Evolutionary conservation across 2,329 filamentous ascomycete species (phyloP).

Genomic region (Talaromyces rugulosus): DNA sequence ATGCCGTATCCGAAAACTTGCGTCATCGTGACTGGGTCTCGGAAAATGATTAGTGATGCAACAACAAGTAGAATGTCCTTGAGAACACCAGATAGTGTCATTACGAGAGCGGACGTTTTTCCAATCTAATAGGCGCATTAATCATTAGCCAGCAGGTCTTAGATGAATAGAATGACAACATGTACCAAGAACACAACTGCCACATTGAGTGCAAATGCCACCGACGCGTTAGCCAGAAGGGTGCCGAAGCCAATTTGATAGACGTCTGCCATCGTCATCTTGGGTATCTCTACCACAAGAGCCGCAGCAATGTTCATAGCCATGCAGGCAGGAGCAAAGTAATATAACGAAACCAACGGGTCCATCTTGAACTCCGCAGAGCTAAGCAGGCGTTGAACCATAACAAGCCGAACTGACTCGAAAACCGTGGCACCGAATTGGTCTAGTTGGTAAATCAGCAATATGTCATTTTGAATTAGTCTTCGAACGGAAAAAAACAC

Average conservation of each 20-base stretch:
- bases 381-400: slow-evolving; percentile 79
- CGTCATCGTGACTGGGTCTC: slow-evolving; percentile 63
- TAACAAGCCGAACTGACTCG: slow-evolving; percentile 75
- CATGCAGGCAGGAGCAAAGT: slow-evolving; percentile 81
- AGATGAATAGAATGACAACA: slow-evolving; percentile 16
- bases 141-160: slow-evolving; percentile 5
- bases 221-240: slow-evolving; percentile 65
- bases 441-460: slow-evolving; percentile 13
- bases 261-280: slow-evolving; percentile 63
- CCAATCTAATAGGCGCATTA: slow-evolving; percentile 60
- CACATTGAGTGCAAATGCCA: slow-evolving; percentile 77
- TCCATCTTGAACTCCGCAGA: slow-evolving; percentile 82
- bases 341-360: slow-evolving; percentile 81
- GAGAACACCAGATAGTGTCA: slow-evolving; percentile 79
- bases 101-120: slow-evolving; percentile 79
- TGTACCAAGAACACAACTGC: slow-evolving; percentile 81
- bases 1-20: slow-evolving; percentile 76
- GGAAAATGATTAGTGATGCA: slow-evolving; percentile 72
- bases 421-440: slow-evolving; percentile 74
- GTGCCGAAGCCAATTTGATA: slow-evolving; percentile 61
- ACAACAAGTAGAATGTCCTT: slow-evolving; percentile 81
- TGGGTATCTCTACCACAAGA: slow-evolving; percentile 62
- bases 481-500: background rate
- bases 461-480: background rate
- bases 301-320: slow-evolving; percentile 72